Base-by-base conservation (phyloP, 805 yeast species). In the Yueomyces sp. region DNA sequence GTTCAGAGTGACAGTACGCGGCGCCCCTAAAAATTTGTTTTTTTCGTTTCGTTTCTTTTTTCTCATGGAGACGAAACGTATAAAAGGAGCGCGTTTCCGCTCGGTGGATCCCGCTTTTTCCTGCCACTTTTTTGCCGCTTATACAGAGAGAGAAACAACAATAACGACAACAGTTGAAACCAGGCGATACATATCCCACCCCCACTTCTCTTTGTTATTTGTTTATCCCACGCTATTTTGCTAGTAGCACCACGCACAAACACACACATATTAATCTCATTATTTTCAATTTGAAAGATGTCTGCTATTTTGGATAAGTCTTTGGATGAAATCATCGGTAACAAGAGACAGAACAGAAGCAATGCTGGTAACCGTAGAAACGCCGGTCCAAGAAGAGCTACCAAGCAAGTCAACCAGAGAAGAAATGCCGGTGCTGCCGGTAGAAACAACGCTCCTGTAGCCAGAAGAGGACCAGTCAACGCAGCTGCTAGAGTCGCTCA, bases 301-400 rank as follows among this genome's bases (percentile, higher is more conserved):
- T 81, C 94, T 62, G 73, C 81, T 50, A 74, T 83, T 57, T 76
- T 90, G 68, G 96, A 90, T 69, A 83, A 85, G 70, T 85, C 96
- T 41, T 77, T 90, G 60, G 98, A 90, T 70, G 96, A 87, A 56
- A 90, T 90, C 64, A 84, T 90, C 60, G 76, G 94, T 47, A 67
- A 84, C 49, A 19, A 19, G 19, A 19, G 19, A 19, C 19, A 19
- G 19, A 63, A 69, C 58, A 70, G 67, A 57, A 66, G 54, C 49
- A 58, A 55, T 48, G 54, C 54, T 46, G 60, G 63, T 51, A 53
- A 49, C 41, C 45, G 53, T 44, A 69, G 70, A 43, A 34, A 34
- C 37, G 59, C 53, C 44, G 49, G 57, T 37, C 60, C 62, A 41
- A 57, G 53, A 47, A 57, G 57, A 52, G 52, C 50, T 32, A 48